Base-by-base conservation (phyloP, 208 protist species). In the Wallacemonas sp. region DNA sequence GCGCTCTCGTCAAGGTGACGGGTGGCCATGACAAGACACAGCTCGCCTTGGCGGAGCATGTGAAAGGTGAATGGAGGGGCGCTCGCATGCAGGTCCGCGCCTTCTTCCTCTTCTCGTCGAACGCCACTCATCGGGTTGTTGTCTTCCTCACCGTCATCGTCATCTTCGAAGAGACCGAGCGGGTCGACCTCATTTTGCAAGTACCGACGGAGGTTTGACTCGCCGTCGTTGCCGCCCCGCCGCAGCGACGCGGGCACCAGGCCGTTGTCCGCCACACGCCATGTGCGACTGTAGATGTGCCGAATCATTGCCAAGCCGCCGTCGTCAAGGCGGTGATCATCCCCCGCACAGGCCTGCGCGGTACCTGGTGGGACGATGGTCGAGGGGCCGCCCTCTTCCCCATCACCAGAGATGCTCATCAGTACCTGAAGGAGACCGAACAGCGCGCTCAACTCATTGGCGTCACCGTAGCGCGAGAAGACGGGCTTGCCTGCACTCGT, bases 401-500 rank as follows among this genome's bases (percentile, higher is more conserved):
- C 33, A 9, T 50, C 63, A 10, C 52, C 61, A 22, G 42, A 39
- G 29, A 87, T 82, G 37, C 72, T 57, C 54, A 91, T 78, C 15
- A 93, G 64, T 1, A 92, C 81, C 27, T 84, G 87, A 29, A 96
- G 72, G 3, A 94, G 37, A 15, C 79, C 86, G 59, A 87, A 94
- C 6, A 96, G 53, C 1, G 76, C 74, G 45, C 72, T 82, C 29
- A 93, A 54, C 0, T 63, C 61, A 52, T 58, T 60, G 52, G 79
- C 84, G 21, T 83, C 72, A 2, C 87, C 81, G 36, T 93, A 85
- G 2, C 78, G 79, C 12, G 87, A 70, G 63, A 92, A 96, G 33
- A 96, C 50, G 24, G 91, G 91, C 66, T 91, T 92, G n/a, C 88
- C 88, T 9, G 91, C 79, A 27, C 83, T 85, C 1, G 87, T 94